Conservation (phyloP, 2,329 filamentous ascomycete genomes). For the Chalaropsis ovoidea region DNA sequence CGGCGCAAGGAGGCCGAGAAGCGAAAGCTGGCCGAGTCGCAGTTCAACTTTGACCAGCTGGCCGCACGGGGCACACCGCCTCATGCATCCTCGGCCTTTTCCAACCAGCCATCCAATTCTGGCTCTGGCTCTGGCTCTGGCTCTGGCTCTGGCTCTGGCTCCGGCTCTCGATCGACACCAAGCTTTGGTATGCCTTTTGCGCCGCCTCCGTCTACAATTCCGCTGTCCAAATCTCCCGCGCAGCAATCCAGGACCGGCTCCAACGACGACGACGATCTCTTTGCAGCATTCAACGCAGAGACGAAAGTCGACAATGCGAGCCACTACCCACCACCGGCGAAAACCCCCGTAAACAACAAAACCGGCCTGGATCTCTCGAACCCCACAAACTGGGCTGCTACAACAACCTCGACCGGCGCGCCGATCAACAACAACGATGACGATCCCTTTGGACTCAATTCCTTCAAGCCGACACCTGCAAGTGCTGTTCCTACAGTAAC, state of each 20-base stretch:
- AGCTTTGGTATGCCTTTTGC: conserved; percentile 26
- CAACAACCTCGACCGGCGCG: conserved; percentile 30
- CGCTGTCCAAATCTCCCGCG: neutral
- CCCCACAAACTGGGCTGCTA: conserved; percentile 45
- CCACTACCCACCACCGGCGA: conserved; percentile 46
- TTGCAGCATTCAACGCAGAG: conserved; percentile 56
- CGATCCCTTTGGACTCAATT: conserved; percentile 74
- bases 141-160: conserved; percentile 27
- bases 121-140: conserved; percentile 27
- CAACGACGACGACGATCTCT: conserved; percentile 51
- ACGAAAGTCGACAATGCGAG: conserved; percentile 59
- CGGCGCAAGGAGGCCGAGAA: conserved; percentile 64
- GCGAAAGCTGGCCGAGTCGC: conserved; percentile 58
- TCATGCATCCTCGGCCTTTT: conserved; percentile 34
- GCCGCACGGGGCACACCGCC: conserved; percentile 48
- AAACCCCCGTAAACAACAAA: conserved; percentile 33
- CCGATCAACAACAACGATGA: conserved; percentile 57
- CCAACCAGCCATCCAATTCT: conserved; percentile 2
- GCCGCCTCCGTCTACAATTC: conserved; percentile 20
- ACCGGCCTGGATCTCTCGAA: conserved; percentile 43
- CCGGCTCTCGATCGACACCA: conserved; percentile 27
- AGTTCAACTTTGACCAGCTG: conserved; percentile 67
- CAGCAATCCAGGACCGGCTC: conserved; percentile 17
- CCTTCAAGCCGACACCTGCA: conserved; percentile 40
- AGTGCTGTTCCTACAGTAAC: conserved; percentile 27